Percentiles rank a stretch among this genome's conserved stretches.
phyloP scores from a whole-genome alignment of 208 protist species.

The Acanthamoeba pearcei region DNA sequence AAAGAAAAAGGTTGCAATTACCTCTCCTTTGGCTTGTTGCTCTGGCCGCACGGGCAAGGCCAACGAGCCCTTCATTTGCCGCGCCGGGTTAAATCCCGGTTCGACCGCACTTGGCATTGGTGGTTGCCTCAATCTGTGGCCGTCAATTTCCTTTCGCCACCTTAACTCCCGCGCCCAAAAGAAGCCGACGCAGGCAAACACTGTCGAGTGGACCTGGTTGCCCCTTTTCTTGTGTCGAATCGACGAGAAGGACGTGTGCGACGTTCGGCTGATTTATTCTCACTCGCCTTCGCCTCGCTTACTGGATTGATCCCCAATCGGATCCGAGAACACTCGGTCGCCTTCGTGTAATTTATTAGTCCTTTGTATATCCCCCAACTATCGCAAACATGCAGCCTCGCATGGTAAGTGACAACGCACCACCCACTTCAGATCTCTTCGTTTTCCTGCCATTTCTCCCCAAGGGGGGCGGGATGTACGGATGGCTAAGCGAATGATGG shows the following conservation, averaged over 20 bases:
- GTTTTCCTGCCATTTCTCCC: background rate
- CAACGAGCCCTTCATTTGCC: background rate
- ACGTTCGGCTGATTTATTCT: background rate
- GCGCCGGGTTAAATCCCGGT: background rate
- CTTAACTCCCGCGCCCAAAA: background rate
- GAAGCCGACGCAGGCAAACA: background rate
- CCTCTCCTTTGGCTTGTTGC: background rate
- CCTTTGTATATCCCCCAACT: background rate
- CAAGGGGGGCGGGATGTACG: background rate
- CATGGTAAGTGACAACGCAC: conserved; percentile 14
- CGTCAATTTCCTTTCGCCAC: background rate
- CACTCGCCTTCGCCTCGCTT: background rate
- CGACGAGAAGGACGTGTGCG: background rate
- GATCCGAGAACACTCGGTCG: background rate
- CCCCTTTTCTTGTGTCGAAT: background rate
- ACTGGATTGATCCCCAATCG: background rate
- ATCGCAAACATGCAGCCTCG: conserved; percentile 55
- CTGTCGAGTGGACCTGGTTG: background rate
- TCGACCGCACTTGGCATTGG: background rate
- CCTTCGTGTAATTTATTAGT: conserved; percentile 1
- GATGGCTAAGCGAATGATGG: background rate
- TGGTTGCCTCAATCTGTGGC: conserved; percentile 10
- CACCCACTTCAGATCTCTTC: background rate
- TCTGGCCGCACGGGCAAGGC: background rate
- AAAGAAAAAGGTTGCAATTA: background rate